phyloP scores from a whole-genome alignment of 176 grass and related monocot genomes.

The Puya raimondii region DNA sequence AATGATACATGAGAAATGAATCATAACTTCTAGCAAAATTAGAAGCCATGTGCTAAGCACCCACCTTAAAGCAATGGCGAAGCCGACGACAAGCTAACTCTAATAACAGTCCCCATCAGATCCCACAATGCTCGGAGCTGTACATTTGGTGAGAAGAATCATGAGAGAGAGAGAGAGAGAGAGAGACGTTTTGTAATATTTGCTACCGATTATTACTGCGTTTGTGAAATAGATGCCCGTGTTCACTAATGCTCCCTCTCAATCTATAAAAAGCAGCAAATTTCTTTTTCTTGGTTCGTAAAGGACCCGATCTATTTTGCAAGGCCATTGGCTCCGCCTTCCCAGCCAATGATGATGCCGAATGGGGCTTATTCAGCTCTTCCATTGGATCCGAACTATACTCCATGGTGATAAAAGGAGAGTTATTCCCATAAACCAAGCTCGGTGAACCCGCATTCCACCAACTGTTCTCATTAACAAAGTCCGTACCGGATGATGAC shows the following conservation, averaged over 20 bases:
- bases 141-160: no score
- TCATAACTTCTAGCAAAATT: no score
- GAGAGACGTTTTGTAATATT: no score
- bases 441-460: background rate
- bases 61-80: no score
- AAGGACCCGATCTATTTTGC: slow-evolving; percentile 14
- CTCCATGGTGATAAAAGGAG: slow-evolving; percentile 18
- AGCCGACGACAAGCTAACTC: no score
- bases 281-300: slow-evolving; percentile 4
- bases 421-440: background rate
- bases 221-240: background rate
- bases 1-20: no score
- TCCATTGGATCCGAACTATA: slow-evolving; percentile 12
- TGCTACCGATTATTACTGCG: no score
- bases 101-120: no score
- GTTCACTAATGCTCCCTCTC: slow-evolving; percentile 13
- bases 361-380: background rate
- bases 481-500: background rate
- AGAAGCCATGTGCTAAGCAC: no score
- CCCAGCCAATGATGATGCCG: background rate
- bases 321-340: background rate
- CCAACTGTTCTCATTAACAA: slow-evolving; percentile 2
- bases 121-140: no score
- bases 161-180: no score
- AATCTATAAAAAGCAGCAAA: background rate